These are phyloP conservation scores for Saccharomycopsis schoenii DNA, from an alignment of 805 yeast genomes.

Conservation along the genomic window DNA sequence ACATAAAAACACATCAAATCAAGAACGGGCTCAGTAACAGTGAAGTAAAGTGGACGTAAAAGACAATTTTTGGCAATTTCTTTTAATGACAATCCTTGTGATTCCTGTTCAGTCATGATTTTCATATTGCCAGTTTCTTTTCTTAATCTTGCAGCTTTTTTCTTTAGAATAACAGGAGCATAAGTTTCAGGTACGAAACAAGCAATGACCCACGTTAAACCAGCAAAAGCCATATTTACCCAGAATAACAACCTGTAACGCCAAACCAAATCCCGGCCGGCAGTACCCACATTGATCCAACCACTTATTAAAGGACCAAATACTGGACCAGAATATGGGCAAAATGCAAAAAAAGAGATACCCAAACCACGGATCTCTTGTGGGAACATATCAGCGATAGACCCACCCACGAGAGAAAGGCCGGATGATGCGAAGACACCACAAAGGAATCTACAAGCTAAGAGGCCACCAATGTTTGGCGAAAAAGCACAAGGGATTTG, in stretches of 20 bases:
- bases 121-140: slow-evolving; percentile 72
- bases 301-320: slow-evolving; percentile 85
- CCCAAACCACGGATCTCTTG: slow-evolving; percentile 76
- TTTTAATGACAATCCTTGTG: slow-evolving; percentile 55
- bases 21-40: slow-evolving; percentile 73
- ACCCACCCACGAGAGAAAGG: slow-evolving; percentile 80
- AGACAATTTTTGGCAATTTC: slow-evolving; percentile 69
- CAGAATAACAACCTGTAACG: slow-evolving; percentile 67
- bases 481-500: slow-evolving; percentile 83
- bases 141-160: slow-evolving; percentile 56
- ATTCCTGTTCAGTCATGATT: slow-evolving; percentile 91
- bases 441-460: slow-evolving; percentile 76
- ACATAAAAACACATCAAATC: slow-evolving; percentile 79
- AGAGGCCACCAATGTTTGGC: slow-evolving; percentile 69
- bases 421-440: slow-evolving; percentile 85
- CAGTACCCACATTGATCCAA: slow-evolving; percentile 66
- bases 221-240: slow-evolving; percentile 91
- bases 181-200: slow-evolving; percentile 79
- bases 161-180: slow-evolving; percentile 69
- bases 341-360: slow-evolving; percentile 83
- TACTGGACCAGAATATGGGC: slow-evolving; percentile 91
- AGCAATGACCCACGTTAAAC: slow-evolving; percentile 64
- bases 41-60: slow-evolving; percentile 70
- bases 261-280: slow-evolving; percentile 22
- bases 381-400: slow-evolving; percentile 84